These are phyloP conservation scores for Blepharisma undulans DNA, from an alignment of 169 alveolate species.

Conservation along the genomic window DNA sequence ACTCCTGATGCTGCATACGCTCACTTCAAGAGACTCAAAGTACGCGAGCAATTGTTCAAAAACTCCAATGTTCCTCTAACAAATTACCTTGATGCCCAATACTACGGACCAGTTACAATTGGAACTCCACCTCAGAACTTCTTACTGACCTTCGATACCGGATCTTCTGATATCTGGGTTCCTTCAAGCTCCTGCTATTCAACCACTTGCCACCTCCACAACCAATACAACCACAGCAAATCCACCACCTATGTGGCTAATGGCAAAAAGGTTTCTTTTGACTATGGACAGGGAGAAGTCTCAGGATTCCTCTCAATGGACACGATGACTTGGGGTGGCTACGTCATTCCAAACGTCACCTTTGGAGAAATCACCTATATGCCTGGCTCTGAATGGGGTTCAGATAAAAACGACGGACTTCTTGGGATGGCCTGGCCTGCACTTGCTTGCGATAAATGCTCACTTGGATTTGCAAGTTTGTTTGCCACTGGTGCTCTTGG, in stretches of 20 bases:
- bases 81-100: slow-evolving; percentile 68
- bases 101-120: slow-evolving; percentile 64
- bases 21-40: background rate
- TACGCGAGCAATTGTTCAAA: background rate
- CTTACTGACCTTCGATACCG: slow-evolving; percentile 79
- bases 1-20: background rate
- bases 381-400: slow-evolving; percentile 72
- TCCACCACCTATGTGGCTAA: slow-evolving; percentile 69
- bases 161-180: slow-evolving; percentile 82
- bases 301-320: slow-evolving; percentile 75
- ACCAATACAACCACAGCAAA: slow-evolving; percentile 53
- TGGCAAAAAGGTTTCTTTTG: slow-evolving; percentile 61
- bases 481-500: slow-evolving; percentile 43
- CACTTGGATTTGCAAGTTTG: slow-evolving; percentile 62
- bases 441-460: slow-evolving; percentile 59
- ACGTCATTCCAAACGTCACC: slow-evolving; percentile 43
- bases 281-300: slow-evolving; percentile 86
- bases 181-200: slow-evolving; percentile 58
- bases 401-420: slow-evolving; percentile 85
- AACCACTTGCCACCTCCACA: slow-evolving; percentile 63
- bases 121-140: slow-evolving; percentile 79
- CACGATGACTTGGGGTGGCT: slow-evolving; percentile 67
- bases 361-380: slow-evolving; percentile 79
- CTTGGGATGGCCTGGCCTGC: slow-evolving; percentile 83
- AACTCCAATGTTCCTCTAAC: slow-evolving; percentile 46